phyloP scores from a whole-genome alignment of 306 rosid species.

The Oemleria cerasiformis region DNA sequence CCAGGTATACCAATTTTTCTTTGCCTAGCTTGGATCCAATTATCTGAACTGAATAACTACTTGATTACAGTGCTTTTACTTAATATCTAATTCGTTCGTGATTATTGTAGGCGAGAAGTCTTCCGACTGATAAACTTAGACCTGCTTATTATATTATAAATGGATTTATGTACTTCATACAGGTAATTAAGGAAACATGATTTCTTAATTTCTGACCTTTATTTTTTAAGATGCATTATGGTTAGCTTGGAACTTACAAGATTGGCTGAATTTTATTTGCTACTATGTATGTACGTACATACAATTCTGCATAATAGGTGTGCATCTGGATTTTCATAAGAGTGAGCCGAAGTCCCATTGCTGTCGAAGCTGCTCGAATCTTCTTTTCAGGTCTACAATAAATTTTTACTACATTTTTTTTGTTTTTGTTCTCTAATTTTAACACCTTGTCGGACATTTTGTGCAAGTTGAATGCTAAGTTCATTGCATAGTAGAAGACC shows the following conservation, averaged over 20 bases:
- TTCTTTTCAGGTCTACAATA: conserved; percentile 62
- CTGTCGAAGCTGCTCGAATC: conserved; percentile 48
- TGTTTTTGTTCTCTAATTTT: neutral
- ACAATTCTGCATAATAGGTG: conserved; percentile 43
- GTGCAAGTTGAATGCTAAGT: neutral
- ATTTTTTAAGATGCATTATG: too few species aligned
- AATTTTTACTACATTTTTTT: neutral
- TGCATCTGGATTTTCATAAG: conserved; percentile 64
- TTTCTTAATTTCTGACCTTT: too few species aligned
- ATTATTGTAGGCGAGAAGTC: conserved; percentile 66
- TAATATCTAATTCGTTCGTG: conserved; percentile 12
- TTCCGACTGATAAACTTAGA: conserved; percentile 56
- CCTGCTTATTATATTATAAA: conserved; percentile 59
- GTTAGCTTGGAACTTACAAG: neutral
- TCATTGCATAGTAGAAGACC: neutral
- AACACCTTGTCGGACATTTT: neutral
- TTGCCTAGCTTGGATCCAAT: too few species aligned
- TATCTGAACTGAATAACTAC: too few species aligned
- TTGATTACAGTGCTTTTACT: too few species aligned
- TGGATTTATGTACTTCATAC: conserved; percentile 53
- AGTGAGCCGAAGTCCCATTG: conserved; percentile 36
- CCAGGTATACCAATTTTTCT: conserved; percentile 47
- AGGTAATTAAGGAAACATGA: conserved; percentile 33
- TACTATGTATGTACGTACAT: too few species aligned
- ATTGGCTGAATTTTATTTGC: neutral